Evolutionary conservation across 768 basidiomycete genomes (phyloP).

Genomic region (Psilocybe subaeruginosa): DNA sequence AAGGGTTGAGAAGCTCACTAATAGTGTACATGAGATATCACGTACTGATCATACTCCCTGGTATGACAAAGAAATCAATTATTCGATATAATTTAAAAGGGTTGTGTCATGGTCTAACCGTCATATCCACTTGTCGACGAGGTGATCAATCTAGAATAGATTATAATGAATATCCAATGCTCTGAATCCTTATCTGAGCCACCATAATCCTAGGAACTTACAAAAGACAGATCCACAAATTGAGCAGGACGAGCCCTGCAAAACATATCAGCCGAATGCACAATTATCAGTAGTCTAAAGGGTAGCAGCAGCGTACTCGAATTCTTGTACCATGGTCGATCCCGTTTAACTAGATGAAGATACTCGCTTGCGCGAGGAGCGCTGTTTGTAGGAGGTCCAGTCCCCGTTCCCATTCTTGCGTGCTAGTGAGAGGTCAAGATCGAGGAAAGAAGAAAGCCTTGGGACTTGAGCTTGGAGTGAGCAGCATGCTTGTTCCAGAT

Average conservation of each 20-base stretch:
- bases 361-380: background rate
- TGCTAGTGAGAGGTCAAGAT: background rate
- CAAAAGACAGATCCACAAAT: slow-evolving; percentile 25
- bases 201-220: background rate
- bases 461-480: background rate
- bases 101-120: slow-evolving; percentile 27
- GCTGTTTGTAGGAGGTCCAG: background rate
- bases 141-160: slow-evolving; percentile 23
- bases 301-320: background rate
- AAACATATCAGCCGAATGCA: background rate
- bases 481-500: background rate
- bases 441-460: background rate
- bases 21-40: background rate
- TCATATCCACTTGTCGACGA: slow-evolving; percentile 26
- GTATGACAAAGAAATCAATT: background rate
- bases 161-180: background rate
- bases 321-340: background rate
- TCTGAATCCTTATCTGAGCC: no score
- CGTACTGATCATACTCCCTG: slow-evolving; percentile 34
- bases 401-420: background rate
- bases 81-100: background rate
- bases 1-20: background rate
- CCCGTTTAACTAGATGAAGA: background rate
- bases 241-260: slow-evolving; percentile 32
- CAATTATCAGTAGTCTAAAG: background rate